phyloP scores from a whole-genome alignment of 1,284 basidiomycete species.

The Leccinum variabile region DNA sequence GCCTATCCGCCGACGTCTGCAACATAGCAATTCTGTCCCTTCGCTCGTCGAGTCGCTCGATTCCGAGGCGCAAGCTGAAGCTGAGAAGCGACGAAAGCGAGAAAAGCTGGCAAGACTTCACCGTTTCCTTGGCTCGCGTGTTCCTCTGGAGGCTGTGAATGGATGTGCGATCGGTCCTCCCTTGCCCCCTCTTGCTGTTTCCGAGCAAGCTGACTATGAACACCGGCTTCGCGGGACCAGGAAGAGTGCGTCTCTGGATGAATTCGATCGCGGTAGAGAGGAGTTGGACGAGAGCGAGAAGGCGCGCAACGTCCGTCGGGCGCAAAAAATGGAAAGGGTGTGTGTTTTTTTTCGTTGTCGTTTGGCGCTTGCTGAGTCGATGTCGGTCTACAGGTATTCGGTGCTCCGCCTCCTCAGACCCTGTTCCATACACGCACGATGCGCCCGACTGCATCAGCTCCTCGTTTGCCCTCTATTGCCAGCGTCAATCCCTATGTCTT shows the following conservation, averaged over 20 bases:
- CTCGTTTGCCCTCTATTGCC: slow-evolving; percentile 25
- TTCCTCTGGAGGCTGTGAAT: slow-evolving; percentile 67
- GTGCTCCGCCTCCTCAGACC: slow-evolving; percentile 71
- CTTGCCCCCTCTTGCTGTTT: slow-evolving; percentile 41
- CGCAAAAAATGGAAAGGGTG: slow-evolving; percentile 84
- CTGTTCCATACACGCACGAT: slow-evolving; percentile 62
- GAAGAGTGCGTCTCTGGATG: slow-evolving; percentile 45
- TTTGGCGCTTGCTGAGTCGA: slow-evolving; percentile 10
- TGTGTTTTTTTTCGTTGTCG: slow-evolving; percentile 18
- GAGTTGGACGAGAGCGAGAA: slow-evolving; percentile 70
- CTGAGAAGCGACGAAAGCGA: slow-evolving; percentile 63
- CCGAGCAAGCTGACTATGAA: slow-evolving; percentile 22
- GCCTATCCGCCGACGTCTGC: slow-evolving; percentile 27
- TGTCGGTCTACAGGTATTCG: slow-evolving; percentile 59
- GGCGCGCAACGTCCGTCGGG: slow-evolving; percentile 72
- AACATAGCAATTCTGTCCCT: slow-evolving; percentile 38
- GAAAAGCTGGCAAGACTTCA: slow-evolving; percentile 76
- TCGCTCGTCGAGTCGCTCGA: slow-evolving; percentile 52
- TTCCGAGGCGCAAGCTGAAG: slow-evolving; percentile 54
- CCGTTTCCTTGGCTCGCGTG: slow-evolving; percentile 75
- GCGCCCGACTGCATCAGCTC: slow-evolving; percentile 23
- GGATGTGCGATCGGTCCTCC: slow-evolving; percentile 45
- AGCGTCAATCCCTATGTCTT: slow-evolving; percentile 18
- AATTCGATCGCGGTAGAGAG: slow-evolving; percentile 62
- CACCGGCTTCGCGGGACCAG: slow-evolving; percentile 12